Evolutionary conservation across 2,329 filamentous ascomycete species (phyloP).

Genomic region (Myriosclerotinia duriaeana): DNA sequence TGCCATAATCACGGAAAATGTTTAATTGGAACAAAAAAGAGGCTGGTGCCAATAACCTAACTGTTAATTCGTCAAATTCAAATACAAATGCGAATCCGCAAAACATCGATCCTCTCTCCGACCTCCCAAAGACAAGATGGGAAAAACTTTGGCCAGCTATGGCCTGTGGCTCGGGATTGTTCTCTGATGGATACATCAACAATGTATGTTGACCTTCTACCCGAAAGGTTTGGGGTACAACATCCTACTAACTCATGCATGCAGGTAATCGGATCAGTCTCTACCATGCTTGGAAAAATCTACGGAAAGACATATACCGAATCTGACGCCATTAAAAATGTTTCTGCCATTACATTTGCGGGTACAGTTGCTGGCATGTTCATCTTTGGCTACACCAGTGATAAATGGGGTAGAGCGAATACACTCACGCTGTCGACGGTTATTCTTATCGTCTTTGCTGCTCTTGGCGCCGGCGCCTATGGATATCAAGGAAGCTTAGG

Average conservation of each 20-base stretch:
- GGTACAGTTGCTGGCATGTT: slow-evolving; percentile 83
- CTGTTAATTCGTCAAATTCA: slow-evolving; percentile 11
- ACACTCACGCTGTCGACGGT: slow-evolving; percentile 77
- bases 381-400: slow-evolving; percentile 75
- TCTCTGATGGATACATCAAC: slow-evolving; percentile 90
- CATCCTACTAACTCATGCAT: neutral
- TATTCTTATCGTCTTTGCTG: slow-evolving; percentile 82
- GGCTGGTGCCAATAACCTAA: slow-evolving; percentile 14
- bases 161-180: slow-evolving; percentile 85
- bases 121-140: slow-evolving; percentile 34
- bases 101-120: slow-evolving; percentile 28
- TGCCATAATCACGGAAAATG: slow-evolving; percentile 20
- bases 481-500: slow-evolving; percentile 64
- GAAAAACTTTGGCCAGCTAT: slow-evolving; percentile 59
- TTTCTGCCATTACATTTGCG: slow-evolving; percentile 80
- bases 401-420: slow-evolving; percentile 82
- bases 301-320: slow-evolving; percentile 69
- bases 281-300: slow-evolving; percentile 67
- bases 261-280: slow-evolving; percentile 80
- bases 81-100: slow-evolving; percentile 10
- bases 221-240: neutral
- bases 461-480: slow-evolving; percentile 75
- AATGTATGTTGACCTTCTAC: slow-evolving; percentile 55
- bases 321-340: slow-evolving; percentile 70
- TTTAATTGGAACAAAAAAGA: slow-evolving; percentile 26